These are phyloP conservation scores for Chondrostereum purpureum DNA, from an alignment of 1,284 basidiomycete genomes.

Conservation along the genomic window DNA sequence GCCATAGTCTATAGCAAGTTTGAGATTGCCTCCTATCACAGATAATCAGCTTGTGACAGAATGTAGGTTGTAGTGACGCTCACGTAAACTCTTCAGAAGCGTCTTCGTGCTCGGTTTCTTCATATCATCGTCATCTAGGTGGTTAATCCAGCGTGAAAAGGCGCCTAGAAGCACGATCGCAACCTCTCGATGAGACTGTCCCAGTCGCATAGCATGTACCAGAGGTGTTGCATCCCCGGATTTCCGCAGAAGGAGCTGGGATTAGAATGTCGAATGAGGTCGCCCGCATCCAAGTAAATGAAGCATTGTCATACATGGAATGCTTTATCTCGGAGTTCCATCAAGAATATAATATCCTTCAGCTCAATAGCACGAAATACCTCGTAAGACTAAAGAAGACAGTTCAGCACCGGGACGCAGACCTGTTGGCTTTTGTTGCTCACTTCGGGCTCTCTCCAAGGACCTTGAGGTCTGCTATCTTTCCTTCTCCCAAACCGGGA, in stretches of 20 bases:
- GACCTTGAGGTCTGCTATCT: conserved; percentile 13
- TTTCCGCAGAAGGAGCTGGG: conserved; percentile 63
- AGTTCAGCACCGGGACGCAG: background rate
- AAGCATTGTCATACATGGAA: conserved; percentile 70
- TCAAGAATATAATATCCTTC: conserved; percentile 68
- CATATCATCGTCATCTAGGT: conserved; percentile 54
- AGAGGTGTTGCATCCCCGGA: conserved; percentile 71
- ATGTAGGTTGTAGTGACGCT: conserved; percentile 16
- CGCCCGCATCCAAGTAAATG: background rate
- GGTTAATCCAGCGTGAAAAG: conserved; percentile 76
- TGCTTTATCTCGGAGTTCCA: conserved; percentile 72
- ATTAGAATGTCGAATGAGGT: background rate
- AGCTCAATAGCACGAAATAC: conserved; percentile 67
- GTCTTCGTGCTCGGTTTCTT: conserved; percentile 55
- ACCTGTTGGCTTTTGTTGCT: conserved; percentile 10
- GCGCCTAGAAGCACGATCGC: conserved; percentile 73
- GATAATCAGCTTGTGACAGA: conserved; percentile 7
- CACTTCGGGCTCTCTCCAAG: conserved; percentile 60
- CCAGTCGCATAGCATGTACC: conserved; percentile 76
- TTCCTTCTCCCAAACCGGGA: background rate
- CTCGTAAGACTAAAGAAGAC: conserved; percentile 74
- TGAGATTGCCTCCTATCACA: conserved; percentile 64
- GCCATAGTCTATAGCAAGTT: conserved; percentile 78
- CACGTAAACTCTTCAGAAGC: conserved; percentile 69
- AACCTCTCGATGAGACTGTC: conserved; percentile 65